phyloP scores from a whole-genome alignment of 108 stramenopile genomes.

The Epithemia pelagica region DNA sequence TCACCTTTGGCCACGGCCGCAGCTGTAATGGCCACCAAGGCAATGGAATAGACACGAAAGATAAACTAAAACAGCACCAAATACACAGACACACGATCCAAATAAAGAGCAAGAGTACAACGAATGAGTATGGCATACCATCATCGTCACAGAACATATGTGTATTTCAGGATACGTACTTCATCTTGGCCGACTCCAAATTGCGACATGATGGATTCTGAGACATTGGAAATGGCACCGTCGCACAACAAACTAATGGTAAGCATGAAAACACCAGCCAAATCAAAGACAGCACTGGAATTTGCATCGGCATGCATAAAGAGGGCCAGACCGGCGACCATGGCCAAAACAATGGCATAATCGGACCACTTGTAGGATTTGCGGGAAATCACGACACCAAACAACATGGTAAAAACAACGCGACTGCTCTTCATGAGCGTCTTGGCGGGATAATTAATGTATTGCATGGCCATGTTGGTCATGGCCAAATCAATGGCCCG shows the following conservation, averaged over 20 bases:
- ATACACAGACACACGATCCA: neutral
- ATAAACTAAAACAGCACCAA: slow-evolving; percentile 36
- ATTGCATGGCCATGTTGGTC: slow-evolving; percentile 90
- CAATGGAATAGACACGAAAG: slow-evolving; percentile 77
- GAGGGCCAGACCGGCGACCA: slow-evolving; percentile 75
- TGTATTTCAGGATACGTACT: neutral
- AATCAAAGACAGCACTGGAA: slow-evolving; percentile 71
- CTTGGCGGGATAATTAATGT: slow-evolving; percentile 89
- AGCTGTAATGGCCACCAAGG: slow-evolving; percentile 60
- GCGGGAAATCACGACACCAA: slow-evolving; percentile 66
- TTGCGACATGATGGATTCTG: slow-evolving; percentile 77
- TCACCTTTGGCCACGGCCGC: slow-evolving; percentile 69
- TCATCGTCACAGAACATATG: too few species aligned
- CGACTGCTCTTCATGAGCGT: slow-evolving; percentile 80
- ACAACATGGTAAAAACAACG: slow-evolving; percentile 88
- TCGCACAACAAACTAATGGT: slow-evolving; percentile 75
- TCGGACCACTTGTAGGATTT: slow-evolving; percentile 59
- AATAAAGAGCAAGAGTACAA: too few species aligned
- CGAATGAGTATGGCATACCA: too few species aligned
- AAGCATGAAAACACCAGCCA: slow-evolving; percentile 76
- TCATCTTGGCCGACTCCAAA: slow-evolving; percentile 87
- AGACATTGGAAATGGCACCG: slow-evolving; percentile 77
- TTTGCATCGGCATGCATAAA: slow-evolving; percentile 87
- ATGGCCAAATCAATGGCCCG: slow-evolving; percentile 80
- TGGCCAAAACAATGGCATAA: slow-evolving; percentile 67